phyloP scores from a whole-genome alignment of 2,329 filamentous ascomycete genomes.

The Tolypocladium sp. region DNA sequence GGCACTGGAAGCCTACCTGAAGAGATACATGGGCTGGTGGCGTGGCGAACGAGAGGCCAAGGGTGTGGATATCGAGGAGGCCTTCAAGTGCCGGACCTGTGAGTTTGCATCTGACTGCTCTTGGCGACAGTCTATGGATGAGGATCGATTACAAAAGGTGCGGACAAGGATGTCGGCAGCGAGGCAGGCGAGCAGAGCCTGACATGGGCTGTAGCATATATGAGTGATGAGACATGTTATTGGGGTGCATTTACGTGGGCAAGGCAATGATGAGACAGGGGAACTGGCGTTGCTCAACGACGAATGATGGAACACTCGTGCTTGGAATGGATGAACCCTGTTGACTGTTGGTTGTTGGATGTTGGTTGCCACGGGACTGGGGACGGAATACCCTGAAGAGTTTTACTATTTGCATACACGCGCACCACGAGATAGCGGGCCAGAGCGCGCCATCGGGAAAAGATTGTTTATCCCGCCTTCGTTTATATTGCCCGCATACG shows the following conservation, averaged over 20 bases:
- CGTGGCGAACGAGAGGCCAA: conserved; percentile 60
- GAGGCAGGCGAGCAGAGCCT: not conserved
- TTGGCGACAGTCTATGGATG: conserved; percentile 66
- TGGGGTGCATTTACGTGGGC: not conserved
- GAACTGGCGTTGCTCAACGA: not conserved
- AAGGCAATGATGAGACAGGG: not conserved
- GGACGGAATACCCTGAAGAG: too few relatives aligned
- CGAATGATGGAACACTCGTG: too few relatives aligned
- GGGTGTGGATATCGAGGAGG: conserved; percentile 75
- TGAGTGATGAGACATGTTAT: not conserved
- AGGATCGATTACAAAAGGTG: conserved; percentile 31
- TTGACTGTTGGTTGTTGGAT: too few relatives aligned
- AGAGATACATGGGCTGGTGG: conserved; percentile 78
- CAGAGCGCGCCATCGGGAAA: too few relatives aligned
- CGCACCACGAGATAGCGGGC: too few relatives aligned
- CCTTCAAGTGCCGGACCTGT: conserved; percentile 79
- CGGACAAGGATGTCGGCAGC: conserved; percentile 10
- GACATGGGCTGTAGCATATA: not conserved
- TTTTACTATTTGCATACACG: too few relatives aligned
- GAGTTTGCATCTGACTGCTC: conserved; percentile 72
- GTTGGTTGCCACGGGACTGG: too few relatives aligned
- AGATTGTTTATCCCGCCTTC: too few relatives aligned
- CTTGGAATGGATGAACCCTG: too few relatives aligned
- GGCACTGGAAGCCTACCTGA: conserved; percentile 56
- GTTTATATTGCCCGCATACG: too few relatives aligned